phyloP scores from a whole-genome alignment of 2,329 filamentous ascomycete species.

The Monilinia polystroma region DNA sequence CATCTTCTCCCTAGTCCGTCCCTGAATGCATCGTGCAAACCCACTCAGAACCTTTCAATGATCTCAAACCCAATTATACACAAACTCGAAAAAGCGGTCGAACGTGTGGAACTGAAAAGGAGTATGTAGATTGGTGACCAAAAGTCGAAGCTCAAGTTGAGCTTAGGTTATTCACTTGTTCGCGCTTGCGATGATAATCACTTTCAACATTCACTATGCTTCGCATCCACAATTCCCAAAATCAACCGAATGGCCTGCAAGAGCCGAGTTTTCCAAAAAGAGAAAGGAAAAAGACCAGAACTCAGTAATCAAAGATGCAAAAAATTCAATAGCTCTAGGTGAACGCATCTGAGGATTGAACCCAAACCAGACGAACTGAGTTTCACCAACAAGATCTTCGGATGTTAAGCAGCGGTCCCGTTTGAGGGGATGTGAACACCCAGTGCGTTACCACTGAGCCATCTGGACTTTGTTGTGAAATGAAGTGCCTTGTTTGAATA shows the following conservation, averaged over 20 bases:
- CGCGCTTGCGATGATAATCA: background rate
- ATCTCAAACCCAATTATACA: too few species aligned
- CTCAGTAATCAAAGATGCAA: too few species aligned
- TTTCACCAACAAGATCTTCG: background rate
- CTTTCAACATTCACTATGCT: background rate
- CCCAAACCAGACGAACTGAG: conserved; percentile 6
- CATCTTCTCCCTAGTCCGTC: background rate
- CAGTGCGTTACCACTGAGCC: conserved; percentile 11
- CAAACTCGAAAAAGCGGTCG: too few species aligned
- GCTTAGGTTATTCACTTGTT: background rate
- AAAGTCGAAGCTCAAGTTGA: background rate
- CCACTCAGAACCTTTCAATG: too few species aligned
- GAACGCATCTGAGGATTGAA: background rate
- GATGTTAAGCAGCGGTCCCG: conserved; percentile 3
- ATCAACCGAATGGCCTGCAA: background rate
- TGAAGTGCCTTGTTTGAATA: background rate
- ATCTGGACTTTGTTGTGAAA: conserved; percentile 6
- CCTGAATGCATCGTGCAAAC: too few species aligned
- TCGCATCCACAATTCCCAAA: background rate
- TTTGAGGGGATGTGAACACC: conserved; percentile 10
- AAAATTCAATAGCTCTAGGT: conserved; percentile 1
- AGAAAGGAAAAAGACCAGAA: background rate
- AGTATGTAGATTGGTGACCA: background rate
- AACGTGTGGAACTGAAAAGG: background rate
- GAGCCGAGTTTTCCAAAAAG: background rate